Conservation (phyloP, 176 grass and related monocot genomes). For the Carex pumila region DNA sequence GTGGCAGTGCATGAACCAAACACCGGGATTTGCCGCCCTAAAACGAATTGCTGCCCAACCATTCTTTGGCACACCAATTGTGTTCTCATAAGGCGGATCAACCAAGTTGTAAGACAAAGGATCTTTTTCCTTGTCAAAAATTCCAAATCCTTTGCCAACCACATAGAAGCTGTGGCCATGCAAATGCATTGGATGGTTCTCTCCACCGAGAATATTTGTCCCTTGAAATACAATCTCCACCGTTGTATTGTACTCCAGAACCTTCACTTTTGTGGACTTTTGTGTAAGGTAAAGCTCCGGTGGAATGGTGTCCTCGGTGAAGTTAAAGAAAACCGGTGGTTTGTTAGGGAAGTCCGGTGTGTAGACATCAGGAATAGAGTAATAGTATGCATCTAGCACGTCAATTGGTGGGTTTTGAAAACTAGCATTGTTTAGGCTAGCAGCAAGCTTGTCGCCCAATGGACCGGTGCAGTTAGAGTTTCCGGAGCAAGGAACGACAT, state of each 20-base stretch:
- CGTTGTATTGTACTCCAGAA: slow-evolving; percentile 52
- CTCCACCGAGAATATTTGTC: slow-evolving; percentile 25
- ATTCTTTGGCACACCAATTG: slow-evolving; percentile 56
- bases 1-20: slow-evolving; percentile 81
- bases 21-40: slow-evolving; percentile 68
- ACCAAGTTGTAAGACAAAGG: slow-evolving; percentile 49
- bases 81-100: slow-evolving; percentile 58
- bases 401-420: slow-evolving; percentile 51
- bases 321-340: slow-evolving; percentile 32
- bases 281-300: slow-evolving; percentile 9
- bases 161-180: slow-evolving; percentile 90
- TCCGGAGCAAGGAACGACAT: slow-evolving; percentile 32
- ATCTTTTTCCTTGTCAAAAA: slow-evolving; percentile 26
- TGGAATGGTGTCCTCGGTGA: background rate
- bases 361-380: slow-evolving; percentile 27
- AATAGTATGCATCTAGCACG: slow-evolving; percentile 47
- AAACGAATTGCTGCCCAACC: slow-evolving; percentile 79
- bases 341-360: slow-evolving; percentile 57
- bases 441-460: background rate
- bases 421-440: slow-evolving; percentile 64
- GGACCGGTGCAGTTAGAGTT: slow-evolving; percentile 32
- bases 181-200: slow-evolving; percentile 89
- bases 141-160: slow-evolving; percentile 52
- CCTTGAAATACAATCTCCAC: slow-evolving; percentile 84
- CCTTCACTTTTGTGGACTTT: slow-evolving; percentile 41